Conservation (phyloP, 495 filamentous ascomycete genomes). For the Aspergillus ostianus region DNA sequence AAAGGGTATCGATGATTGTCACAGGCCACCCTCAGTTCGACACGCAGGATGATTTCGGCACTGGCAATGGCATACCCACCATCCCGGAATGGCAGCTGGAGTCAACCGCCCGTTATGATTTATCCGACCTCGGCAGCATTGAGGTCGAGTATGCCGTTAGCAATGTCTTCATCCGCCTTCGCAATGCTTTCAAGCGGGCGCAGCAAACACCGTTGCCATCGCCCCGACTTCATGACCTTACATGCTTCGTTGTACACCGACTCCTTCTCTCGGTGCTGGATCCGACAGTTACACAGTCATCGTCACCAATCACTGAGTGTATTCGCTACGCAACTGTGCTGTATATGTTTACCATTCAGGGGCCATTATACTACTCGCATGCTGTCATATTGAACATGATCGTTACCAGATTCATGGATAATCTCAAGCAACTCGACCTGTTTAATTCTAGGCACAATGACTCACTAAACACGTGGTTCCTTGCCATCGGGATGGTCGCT, state of each 20-base stretch:
- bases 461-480: constrained; percentile 36
- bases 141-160: constrained; percentile 31
- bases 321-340: constrained; percentile 44
- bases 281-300: background rate
- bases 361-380: constrained; percentile 52
- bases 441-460: constrained; percentile 14
- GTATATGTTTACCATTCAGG: constrained; percentile 52
- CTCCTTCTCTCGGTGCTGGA: constrained; percentile 33
- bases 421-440: constrained; percentile 25
- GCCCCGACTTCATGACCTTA: constrained; percentile 48
- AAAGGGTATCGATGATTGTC: constrained; percentile 52
- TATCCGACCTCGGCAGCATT: constrained; percentile 18
- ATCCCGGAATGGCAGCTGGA: constrained; percentile 44
- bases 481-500: constrained; percentile 39
- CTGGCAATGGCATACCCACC: constrained; percentile 45
- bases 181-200: constrained; percentile 33
- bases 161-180: constrained; percentile 42
- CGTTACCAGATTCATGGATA: constrained; percentile 25
- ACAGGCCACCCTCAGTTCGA: constrained; percentile 47
- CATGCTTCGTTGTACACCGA: constrained; percentile 48
- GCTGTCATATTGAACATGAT: constrained; percentile 35
- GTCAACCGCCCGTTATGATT: constrained; percentile 8
- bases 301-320: constrained; percentile 37
- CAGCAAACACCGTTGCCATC: constrained; percentile 24
- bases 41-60: constrained; percentile 46